Conservation (phyloP, 495 filamentous ascomycete species). For the Talaromyces ruber region DNA sequence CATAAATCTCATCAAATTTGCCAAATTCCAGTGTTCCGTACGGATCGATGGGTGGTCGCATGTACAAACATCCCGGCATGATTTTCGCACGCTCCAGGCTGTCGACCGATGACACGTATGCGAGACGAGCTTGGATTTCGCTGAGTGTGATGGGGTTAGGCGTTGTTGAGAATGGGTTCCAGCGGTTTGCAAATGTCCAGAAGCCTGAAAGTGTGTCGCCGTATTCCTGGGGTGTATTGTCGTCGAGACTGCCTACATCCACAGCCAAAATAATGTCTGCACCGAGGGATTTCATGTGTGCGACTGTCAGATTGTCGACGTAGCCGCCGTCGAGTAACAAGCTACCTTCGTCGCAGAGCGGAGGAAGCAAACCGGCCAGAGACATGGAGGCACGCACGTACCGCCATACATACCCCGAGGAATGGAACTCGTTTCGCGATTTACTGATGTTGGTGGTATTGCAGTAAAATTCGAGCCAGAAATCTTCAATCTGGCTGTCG, state of each 20-base stretch:
- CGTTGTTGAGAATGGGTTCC: constrained; percentile 84
- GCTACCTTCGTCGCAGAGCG: constrained; percentile 90
- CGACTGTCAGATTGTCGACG: constrained; percentile 92
- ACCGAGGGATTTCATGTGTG: constrained; percentile 92
- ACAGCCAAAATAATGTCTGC: constrained; percentile 92
- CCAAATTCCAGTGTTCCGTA: constrained; percentile 94
- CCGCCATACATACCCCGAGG: constrained; percentile 90
- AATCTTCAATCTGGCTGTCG: constrained; percentile 94
- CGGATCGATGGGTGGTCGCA: constrained; percentile 87
- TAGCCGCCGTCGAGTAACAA: constrained; percentile 97
- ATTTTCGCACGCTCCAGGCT: constrained; percentile 89
- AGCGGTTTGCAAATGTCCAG: constrained; percentile 88
- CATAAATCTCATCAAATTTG: constrained; percentile 95
- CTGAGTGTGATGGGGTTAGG: constrained; percentile 92
- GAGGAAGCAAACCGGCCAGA: constrained; percentile 82
- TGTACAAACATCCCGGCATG: constrained; percentile 81
- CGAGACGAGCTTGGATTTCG: constrained; percentile 90
- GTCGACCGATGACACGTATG: constrained; percentile 89
- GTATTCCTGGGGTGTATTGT: constrained; percentile 81
- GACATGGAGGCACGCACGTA: constrained; percentile 96
- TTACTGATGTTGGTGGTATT: constrained; percentile 97
- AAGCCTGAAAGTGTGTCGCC: constrained; percentile 92
- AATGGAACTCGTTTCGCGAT: constrained; percentile 82
- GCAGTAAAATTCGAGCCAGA: constrained; percentile 98
- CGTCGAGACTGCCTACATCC: constrained; percentile 86